Base-by-base conservation (phyloP, 2,329 filamentous ascomycete species). In the Pseudogymnoascus sp. region DNA sequence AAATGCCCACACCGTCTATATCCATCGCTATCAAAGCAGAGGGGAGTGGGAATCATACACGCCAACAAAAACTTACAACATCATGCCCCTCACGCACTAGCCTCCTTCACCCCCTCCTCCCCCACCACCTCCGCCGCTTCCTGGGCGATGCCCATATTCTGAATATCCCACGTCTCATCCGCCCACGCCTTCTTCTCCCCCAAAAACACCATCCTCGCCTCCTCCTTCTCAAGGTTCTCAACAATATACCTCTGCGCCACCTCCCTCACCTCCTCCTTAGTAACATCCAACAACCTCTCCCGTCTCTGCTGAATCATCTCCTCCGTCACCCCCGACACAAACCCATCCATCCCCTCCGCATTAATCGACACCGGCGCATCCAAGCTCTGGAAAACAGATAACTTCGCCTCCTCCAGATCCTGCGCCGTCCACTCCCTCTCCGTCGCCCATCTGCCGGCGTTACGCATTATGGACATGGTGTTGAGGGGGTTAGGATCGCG, bases 401-500 rank as follows among this genome's bases (percentile, higher is more conserved):
- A 85, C 78, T 99, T 99, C 66, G 95, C 95, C 75, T 99, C 95
- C 72, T 97, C 93, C 1, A 99, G 81, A 73, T 99, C 93, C 38
- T 88, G 86, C 23, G 89, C 86, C 1, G 86, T 87, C 92, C 92
- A 97, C 63, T 86, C 75, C 70, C 89, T 89, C 68, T 96, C 88
- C 10, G 86, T 82, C 0, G 93, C 95, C 86, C 92, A 97, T 23
- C 82, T 79, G 1, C 93, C 95, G 1, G 91, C 90, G 63, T 89
- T 88, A 34, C 83, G 81, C 86, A 97, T 96, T 65, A 97, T 90
- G 63, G 84, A 85, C 68, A 97, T 79, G 0, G 91, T 93, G 75
- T 96, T 97, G 66, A 88, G 81, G 0, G 95, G 93, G 73, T 97
- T 97, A 2, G 95, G 95, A 73, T 99, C 95, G 61, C 95, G 90